A percentile compares a stretch with the other conserved stretches of the same genome.
These are phyloP conservation scores for Mycena haematopus DNA, from an alignment of 768 basidiomycete species.

Conservation along the genomic window DNA sequence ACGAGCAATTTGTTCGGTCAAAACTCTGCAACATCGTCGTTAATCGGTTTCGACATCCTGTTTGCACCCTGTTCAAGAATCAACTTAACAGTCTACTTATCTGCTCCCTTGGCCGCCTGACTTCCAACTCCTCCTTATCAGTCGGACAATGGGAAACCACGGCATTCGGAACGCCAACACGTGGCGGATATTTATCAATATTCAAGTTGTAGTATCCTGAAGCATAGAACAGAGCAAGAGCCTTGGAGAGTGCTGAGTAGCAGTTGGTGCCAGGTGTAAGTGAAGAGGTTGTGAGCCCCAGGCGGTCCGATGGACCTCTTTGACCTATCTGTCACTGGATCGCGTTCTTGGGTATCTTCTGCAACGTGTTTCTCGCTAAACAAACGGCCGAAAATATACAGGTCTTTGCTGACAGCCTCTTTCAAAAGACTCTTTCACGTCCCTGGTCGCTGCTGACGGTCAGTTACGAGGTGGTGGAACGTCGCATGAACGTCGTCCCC, in stretches of 20 bases:
- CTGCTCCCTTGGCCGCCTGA: too few relatives aligned
- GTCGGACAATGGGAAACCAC: constrained; percentile 12
- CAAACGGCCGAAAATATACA: background rate
- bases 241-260: too few relatives aligned
- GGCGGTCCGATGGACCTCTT: constrained; percentile 12
- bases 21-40: too few relatives aligned
- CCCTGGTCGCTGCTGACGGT: background rate
- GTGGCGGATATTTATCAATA: constrained; percentile 18
- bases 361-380: constrained; percentile 27
- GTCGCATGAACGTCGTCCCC: constrained; percentile 4
- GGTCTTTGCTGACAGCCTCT: background rate
- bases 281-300: too few relatives aligned
- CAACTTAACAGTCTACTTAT: too few relatives aligned
- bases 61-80: background rate
- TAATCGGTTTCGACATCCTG: too few relatives aligned
- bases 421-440: background rate
- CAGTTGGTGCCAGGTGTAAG: too few relatives aligned
- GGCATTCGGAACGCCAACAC: constrained; percentile 8
- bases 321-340: constrained; percentile 10
- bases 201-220: too few relatives aligned
- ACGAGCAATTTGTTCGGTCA: too few relatives aligned
- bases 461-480: background rate
- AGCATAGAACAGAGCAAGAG: too few relatives aligned
- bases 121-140: constrained; percentile 2
- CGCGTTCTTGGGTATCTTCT: constrained; percentile 15